Base-by-base conservation (phyloP, 2,329 filamentous ascomycete species). In the Fusarium acutatum region DNA sequence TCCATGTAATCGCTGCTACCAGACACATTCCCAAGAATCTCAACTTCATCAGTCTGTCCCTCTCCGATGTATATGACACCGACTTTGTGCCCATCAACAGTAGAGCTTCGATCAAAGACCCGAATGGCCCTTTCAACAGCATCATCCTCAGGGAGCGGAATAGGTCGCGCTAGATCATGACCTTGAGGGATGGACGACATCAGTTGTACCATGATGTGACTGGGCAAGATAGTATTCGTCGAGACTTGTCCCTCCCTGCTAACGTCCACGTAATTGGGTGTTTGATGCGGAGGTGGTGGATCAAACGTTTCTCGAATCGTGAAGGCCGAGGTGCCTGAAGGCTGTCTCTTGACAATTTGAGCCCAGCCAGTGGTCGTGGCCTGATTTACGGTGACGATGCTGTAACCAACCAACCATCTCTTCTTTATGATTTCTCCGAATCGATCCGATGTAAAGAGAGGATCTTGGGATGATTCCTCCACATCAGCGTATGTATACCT, bases 1-100 rank as follows among this genome's bases (percentile, higher is more conserved):
- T 93, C 89, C 15, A 94, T 91, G 78, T 98, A 99, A 78, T 97
- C 95, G 49, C 91, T 89, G 72, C 94, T 97, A 32, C 96, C 96
- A 35, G 90, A 91, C 8, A 93, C 90, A 75, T 99, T 99, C 76
- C 93, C 89, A 34, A 99, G 87, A 40, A 98, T 97, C 63, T 97
- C 94, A 2, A 87, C 85, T 81, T 98, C 96, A 3, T 91, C 84
- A 2, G 89, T 94, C 82, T 99, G 96, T 12, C 93, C 92, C 77
- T 97, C 92, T 60, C 93, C 95, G 72, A 98, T 92, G 81, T 98
- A 99, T 44, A 99, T 91, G 28, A 99, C 93, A 22, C 96, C 96
- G 46, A 97, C 93, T 82, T 97, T 98, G 86, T 98, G 95, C 12
- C 95, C 95, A 81, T 99, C 96, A 9, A 99, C 92, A 14, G 94